A percentile compares a stretch with the other conserved stretches of the same genome.
These are phyloP conservation scores for Fusarium phyllophilum DNA, from an alignment of 2,329 filamentous ascomycete genomes.

Conservation along the genomic window DNA sequence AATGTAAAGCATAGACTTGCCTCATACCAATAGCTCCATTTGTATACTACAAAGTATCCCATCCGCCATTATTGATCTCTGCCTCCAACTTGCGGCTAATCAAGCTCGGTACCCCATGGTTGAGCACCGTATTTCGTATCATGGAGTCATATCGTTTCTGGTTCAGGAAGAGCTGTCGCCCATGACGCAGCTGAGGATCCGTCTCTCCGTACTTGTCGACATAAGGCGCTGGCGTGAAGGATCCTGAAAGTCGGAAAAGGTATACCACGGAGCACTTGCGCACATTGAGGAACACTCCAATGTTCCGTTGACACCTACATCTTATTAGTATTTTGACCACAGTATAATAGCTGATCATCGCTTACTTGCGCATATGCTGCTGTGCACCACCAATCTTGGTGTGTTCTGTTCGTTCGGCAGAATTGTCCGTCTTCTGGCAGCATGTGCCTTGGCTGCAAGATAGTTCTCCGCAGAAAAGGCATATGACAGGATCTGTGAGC, in stretches of 20 bases:
- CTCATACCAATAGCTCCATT: not conserved
- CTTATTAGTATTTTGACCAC: constrained; percentile 8
- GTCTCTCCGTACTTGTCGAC: constrained; percentile 96
- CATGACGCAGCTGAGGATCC: constrained; percentile 87
- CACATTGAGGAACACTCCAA: constrained; percentile 96
- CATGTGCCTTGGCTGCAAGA: constrained; percentile 95
- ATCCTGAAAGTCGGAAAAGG: constrained; percentile 82
- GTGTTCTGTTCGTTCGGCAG: constrained; percentile 53
- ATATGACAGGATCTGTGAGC: constrained; percentile 88
- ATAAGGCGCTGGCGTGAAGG: constrained; percentile 89
- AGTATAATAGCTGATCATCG: constrained; percentile 33
- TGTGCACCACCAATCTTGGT: constrained; percentile 81
- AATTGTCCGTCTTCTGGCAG: constrained; percentile 74
- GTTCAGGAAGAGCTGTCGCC: constrained; percentile 90
- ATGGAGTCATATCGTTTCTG: constrained; percentile 93
- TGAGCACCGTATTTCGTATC: constrained; percentile 85
- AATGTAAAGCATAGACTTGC: not conserved
- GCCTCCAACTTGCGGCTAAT: constrained; percentile 92
- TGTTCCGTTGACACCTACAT: constrained; percentile 85
- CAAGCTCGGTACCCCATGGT: constrained; percentile 85
- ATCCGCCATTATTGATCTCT: constrained; percentile 96
- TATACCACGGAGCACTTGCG: constrained; percentile 95
- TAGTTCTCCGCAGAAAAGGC: constrained; percentile 95
- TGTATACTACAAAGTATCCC: constrained; percentile 73
- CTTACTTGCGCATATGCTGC: constrained; percentile 87